These are phyloP conservation scores for Pseudotsuga menziesii DNA, from an alignment of 75 land plant genomes.

Conservation along the genomic window DNA sequence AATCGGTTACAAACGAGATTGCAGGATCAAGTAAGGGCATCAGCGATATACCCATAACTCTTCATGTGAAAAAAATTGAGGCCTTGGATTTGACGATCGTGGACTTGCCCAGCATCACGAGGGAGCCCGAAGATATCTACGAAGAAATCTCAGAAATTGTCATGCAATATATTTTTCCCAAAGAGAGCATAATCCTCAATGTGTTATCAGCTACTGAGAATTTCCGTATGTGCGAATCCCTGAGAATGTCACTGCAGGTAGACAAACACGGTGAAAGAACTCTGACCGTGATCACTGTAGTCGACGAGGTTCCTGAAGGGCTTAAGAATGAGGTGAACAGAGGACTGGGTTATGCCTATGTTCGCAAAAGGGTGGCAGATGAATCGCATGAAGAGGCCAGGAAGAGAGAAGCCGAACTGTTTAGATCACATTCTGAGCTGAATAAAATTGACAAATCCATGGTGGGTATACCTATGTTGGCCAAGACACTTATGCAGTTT, in stretches of 20 bases:
- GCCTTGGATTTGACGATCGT: conserved; percentile 57
- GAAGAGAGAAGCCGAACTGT: conserved; percentile 31
- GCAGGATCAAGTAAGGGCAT: conserved; percentile 49
- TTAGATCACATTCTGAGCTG: conserved; percentile 37
- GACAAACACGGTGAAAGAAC: conserved; percentile 47
- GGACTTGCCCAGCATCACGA: conserved; percentile 62
- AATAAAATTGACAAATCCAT: conserved; percentile 30
- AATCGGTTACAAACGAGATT: conserved; percentile 27
- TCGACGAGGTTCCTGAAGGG: conserved; percentile 48
- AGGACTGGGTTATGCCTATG: conserved; percentile 63
- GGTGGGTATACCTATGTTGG: conserved; percentile 48
- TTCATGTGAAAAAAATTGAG: conserved; percentile 37
- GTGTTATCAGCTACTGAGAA: conserved; percentile 53
- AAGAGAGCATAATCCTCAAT: conserved; percentile 61
- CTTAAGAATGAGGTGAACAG: conserved; percentile 47
- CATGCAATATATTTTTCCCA: conserved; percentile 38
- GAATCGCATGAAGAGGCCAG: conserved; percentile 44
- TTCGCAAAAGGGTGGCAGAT: conserved; percentile 43
- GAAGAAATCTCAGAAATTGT: conserved; percentile 43
- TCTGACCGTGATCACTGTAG: conserved; percentile 39
- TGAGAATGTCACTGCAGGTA: conserved; percentile 51
- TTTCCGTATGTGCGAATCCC: conserved; percentile 50
- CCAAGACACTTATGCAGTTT: conserved; percentile 33
- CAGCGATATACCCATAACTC: conserved; percentile 33
- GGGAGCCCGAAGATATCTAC: conserved; percentile 55